phyloP scores from a whole-genome alignment of 306 rosid species.

The Lotus japonicus region DNA sequence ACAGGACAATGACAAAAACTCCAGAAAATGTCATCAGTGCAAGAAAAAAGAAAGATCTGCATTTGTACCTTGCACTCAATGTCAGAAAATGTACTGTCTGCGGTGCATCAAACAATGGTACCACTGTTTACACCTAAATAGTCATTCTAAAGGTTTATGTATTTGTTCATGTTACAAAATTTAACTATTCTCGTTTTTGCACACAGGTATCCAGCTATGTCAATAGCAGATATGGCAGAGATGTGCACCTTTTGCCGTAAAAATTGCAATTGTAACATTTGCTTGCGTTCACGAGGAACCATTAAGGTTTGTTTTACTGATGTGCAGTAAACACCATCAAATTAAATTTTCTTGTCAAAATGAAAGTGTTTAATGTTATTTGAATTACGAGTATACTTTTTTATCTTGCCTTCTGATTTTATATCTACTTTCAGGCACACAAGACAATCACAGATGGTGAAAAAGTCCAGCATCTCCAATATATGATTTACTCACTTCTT shows the following conservation, averaged over 20 bases:
- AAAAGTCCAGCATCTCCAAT: conserved; percentile 34
- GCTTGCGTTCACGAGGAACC: conserved; percentile 50
- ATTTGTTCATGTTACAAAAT: neutral
- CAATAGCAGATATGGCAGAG: conserved; percentile 26
- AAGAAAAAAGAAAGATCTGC: conserved; percentile 30
- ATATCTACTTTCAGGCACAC: conserved; percentile 41
- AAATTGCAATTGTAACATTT: conserved; percentile 65
- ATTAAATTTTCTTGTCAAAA: neutral
- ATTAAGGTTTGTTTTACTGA: conserved; percentile 42
- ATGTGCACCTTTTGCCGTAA: conserved; percentile 54
- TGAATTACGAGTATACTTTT: neutral
- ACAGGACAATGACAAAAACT: conserved; percentile 18
- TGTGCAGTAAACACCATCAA: neutral
- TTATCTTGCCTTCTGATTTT: neutral
- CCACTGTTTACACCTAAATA: neutral
- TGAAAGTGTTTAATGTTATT: neutral
- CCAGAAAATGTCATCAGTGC: conserved; percentile 62
- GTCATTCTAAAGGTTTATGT: neutral
- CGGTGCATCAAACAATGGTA: conserved; percentile 60
- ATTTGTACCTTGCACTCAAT: conserved; percentile 41
- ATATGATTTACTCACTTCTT: conserved; percentile 33
- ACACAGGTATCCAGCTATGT: conserved; percentile 50
- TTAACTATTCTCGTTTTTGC: conserved; percentile 4
- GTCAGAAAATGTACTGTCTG: conserved; percentile 51
- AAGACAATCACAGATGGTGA: conserved; percentile 30